Evolutionary conservation across 768 basidiomycete genomes (phyloP), one percentile per base, ranked within the genome.

Genomic region (Lactarius quietus): DNA sequence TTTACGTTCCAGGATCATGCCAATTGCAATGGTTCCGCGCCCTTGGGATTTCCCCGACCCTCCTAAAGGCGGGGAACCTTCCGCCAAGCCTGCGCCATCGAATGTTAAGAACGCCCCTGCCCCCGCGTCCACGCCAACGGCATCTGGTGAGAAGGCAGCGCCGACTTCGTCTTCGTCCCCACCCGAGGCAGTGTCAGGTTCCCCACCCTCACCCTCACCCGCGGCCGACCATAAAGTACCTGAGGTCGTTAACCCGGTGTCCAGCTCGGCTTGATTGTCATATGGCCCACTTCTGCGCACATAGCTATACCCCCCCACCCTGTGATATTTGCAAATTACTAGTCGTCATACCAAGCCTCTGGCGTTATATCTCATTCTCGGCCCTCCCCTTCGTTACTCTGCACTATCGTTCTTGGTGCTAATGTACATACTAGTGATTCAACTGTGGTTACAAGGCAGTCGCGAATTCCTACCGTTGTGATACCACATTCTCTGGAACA

Each of bases 1-100:
- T 48, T 14, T 15, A 10, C 43, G 14, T 28, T 23, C 29, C 64
- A 89, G 87, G 89, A 82, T 92, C 57, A 84, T 93, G 81, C 92
- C 91, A 26, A 84, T 86, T 58, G 91, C 91, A 4, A 78, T 93
- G 76, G 84, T 89, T 56, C 87, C 91, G 45, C 87, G 87, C 29
- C 78, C 91, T 41, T 93, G 92, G 92, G 92, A 93, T 73, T 93
- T 84, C 65, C 64, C 86, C 39, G 74, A 78, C 7, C 76, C 78
- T 52, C 74, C 75, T 4, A 43, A 67, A 6, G 12, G 38, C 43
- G 20, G 62, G 3, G 59, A 65, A n/a, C 52, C 63, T 15, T 26
- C 56, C 23, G 39, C 56, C n/a, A 36, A 43, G 26, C 41, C 54
- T 18, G 52, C 68, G 10, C 59, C 39, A 7, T 59, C 45, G 26